phyloP scores from a whole-genome alignment of 2,329 filamentous ascomycete species.

The Neonectria coccinea region DNA sequence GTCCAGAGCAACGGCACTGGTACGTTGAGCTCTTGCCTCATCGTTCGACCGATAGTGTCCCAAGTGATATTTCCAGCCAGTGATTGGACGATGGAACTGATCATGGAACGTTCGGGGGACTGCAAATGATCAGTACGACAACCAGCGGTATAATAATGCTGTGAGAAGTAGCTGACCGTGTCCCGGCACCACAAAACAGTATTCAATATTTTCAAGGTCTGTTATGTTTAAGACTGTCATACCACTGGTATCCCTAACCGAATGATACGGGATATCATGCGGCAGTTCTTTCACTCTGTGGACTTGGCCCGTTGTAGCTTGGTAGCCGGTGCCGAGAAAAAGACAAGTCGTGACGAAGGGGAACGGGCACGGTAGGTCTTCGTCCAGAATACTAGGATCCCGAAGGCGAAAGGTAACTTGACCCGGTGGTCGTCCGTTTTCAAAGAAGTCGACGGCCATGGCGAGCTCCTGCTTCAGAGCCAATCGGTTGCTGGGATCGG shows the following conservation, averaged over 20 bases:
- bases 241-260: too few relatives aligned
- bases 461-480: neutral
- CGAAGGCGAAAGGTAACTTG: too few relatives aligned
- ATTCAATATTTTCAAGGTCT: neutral
- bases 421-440: neutral
- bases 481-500: neutral
- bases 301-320: too few relatives aligned
- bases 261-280: neutral
- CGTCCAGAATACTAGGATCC: neutral
- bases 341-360: neutral
- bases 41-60: neutral
- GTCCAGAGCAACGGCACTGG: too few relatives aligned
- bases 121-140: too few relatives aligned
- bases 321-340: neutral
- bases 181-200: neutral
- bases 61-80: neutral
- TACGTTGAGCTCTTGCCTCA: too few relatives aligned
- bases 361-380: neutral
- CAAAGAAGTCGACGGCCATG: neutral
- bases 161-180: too few relatives aligned
- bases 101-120: too few relatives aligned
- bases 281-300: neutral
- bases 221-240: neutral
- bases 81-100: too few relatives aligned
- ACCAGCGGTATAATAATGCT: too few relatives aligned